phyloP scores from a whole-genome alignment of 805 yeast genomes.

The Clavispora santaluciae region DNA sequence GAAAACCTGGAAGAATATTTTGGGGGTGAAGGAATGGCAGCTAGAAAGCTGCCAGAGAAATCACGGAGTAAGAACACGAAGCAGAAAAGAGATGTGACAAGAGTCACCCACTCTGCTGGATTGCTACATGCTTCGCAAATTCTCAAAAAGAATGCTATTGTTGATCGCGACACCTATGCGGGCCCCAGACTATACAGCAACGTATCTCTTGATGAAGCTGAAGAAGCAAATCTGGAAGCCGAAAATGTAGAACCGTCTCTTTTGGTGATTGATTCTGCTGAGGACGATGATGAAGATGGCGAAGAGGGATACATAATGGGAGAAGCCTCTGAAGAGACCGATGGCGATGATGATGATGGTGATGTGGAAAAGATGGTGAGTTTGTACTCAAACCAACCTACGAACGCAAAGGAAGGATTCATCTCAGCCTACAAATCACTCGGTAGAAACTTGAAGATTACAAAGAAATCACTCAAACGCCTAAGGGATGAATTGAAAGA shows the following conservation, averaged over 20 bases:
- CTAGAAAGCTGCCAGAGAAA: slow-evolving; percentile 24
- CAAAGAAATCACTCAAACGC: slow-evolving; percentile 55
- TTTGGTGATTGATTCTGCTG: slow-evolving; percentile 17
- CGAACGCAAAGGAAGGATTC: slow-evolving; percentile 64
- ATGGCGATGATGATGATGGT: slow-evolving; percentile 19
- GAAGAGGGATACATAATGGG: slow-evolving; percentile 20
- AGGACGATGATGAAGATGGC: neutral
- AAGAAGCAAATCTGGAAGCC: slow-evolving; percentile 17
- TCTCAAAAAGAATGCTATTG: slow-evolving; percentile 17
- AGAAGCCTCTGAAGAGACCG: neutral
- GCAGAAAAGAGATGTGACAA: slow-evolving; percentile 7
- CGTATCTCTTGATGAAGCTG: slow-evolving; percentile 28
- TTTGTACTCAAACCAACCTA: slow-evolving; percentile 82
- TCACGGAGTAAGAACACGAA: neutral
- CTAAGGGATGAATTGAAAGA: slow-evolving; percentile 60
- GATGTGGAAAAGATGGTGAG: slow-evolving; percentile 47
- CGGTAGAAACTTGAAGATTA: slow-evolving; percentile 61
- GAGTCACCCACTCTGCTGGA: slow-evolving; percentile 7
- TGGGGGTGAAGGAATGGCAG: slow-evolving; percentile 67
- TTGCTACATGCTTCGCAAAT: slow-evolving; percentile 25
- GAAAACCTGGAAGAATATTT: slow-evolving; percentile 76
- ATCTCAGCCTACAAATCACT: slow-evolving; percentile 69
- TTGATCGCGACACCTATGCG: slow-evolving; percentile 17
- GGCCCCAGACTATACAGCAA: slow-evolving; percentile 25
- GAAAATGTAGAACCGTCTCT: slow-evolving; percentile 19